Percentiles rank a stretch among this genome's conserved stretches.
phyloP scores from a whole-genome alignment of 805 yeast genomes.

The Debaryomyces prosopidis region DNA sequence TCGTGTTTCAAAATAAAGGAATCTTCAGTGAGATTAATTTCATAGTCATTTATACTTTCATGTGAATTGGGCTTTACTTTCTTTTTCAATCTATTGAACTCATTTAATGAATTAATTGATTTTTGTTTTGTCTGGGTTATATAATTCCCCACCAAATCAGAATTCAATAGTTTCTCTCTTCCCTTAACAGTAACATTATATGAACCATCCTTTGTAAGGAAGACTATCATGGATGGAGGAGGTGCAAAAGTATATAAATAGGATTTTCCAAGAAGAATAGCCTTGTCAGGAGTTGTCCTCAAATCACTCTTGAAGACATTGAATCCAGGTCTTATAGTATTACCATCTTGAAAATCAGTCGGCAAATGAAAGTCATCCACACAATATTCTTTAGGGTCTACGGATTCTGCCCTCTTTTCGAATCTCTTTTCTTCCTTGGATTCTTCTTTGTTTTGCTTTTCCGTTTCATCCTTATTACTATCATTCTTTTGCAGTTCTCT shows the following conservation, averaged over 20 bases:
- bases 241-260: conserved; percentile 44
- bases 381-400: conserved; percentile 19
- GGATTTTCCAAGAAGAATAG: conserved; percentile 24
- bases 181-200: conserved; percentile 28
- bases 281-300: conserved; percentile 22
- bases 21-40: conserved; percentile 11
- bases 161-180: conserved; percentile 28
- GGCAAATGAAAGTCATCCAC: conserved; percentile 16
- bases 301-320: conserved; percentile 35
- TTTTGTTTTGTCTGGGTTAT: conserved; percentile 14
- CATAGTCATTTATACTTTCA: conserved; percentile 15
- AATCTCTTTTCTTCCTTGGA: conserved; percentile 7
- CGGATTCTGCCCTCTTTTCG: background rate
- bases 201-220: conserved; percentile 38
- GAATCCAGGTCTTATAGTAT: conserved; percentile 33
- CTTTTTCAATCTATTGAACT: conserved; percentile 21
- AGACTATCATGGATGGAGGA: conserved; percentile 34
- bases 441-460: background rate
- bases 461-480: background rate
- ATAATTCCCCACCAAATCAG: conserved; percentile 32
- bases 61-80: conserved; percentile 13
- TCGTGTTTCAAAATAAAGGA: conserved; percentile 22
- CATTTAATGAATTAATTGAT: conserved; percentile 28
- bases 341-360: conserved; percentile 16
- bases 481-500: no score